Evolutionary conservation across 495 filamentous ascomycete genomes (phyloP), one percentile per base, ranked within the genome.

Genomic region (Acidomyces sp.): DNA sequence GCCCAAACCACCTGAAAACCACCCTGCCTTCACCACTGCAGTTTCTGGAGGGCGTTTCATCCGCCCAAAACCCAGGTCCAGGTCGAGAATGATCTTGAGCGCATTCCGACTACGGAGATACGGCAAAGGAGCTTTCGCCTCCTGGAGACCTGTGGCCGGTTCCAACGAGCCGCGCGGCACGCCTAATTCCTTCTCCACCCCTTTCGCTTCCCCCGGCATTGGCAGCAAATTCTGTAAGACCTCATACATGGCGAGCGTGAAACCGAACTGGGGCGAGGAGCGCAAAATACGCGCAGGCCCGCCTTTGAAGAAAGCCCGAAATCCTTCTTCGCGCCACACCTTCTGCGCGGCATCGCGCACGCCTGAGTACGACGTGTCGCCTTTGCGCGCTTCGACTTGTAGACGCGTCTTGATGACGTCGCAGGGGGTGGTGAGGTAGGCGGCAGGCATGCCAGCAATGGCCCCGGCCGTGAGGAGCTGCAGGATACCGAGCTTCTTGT

Each of bases 351-450:
- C 83, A 61, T 97, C 86, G 28, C 86, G 73, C n/a, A 97, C 68
- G 20, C 78, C 77, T 15, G 73, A 84, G 68, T 97, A 97, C 25
- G 65, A 65, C 9, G 78, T 77, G 45, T 97, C 92, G 36, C 90
- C 90, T 64, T 95, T 95, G 39, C 90, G 77, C 6, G 90, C 87
- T 59, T 97, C 90, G 41, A 97, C 90, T 55, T 97, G 90, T 41
- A 97, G 68, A 57, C 90, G 81, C 6, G 90, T 97, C 68, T 97
- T 97, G 75, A 97, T 95, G 45, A 97, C 90, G 57, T 97, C 90
- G 65, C 82, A 95, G 3, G 90, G 90, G 3, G 90, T 97, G 17
- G 90, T 97, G 41, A 97, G 69, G 63, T 97, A 97, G 4, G 90
- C 90, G 2, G 90, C 87, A 11, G 90, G 90, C 92, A 97, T 97